These are phyloP conservation scores for Aspergillus avenaceus DNA, from an alignment of 495 filamentous ascomycete genomes.

Conservation along the genomic window DNA sequence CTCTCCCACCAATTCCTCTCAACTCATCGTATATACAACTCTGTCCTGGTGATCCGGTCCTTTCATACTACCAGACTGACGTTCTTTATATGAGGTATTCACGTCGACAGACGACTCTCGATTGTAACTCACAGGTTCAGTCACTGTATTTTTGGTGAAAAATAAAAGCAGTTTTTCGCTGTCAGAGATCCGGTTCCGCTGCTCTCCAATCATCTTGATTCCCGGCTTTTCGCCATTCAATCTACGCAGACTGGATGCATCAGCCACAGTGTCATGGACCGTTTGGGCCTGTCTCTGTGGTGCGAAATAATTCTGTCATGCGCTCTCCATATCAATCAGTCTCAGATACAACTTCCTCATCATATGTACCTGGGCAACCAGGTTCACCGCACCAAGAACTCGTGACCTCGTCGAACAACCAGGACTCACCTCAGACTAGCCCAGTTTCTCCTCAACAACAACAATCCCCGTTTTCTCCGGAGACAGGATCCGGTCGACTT, in stretches of 20 bases:
- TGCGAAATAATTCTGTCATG: constrained; percentile 29
- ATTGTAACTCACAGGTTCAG: no score
- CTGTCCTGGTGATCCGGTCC: background rate
- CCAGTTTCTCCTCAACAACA: constrained; percentile 18
- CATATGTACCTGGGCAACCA: constrained; percentile 12
- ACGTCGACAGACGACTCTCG: no score
- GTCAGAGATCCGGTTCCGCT: background rate
- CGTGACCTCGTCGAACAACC: constrained; percentile 11
- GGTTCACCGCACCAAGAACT: constrained; percentile 8
- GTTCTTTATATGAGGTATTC: no score
- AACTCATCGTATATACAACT: background rate
- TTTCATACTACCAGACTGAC: background rate
- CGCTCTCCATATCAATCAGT: constrained; percentile 14
- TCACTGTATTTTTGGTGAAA: no score
- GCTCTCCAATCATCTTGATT: constrained; percentile 3
- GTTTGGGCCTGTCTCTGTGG: constrained; percentile 23
- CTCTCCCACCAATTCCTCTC: background rate
- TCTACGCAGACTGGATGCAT: constrained; percentile 31
- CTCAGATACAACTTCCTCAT: constrained; percentile 5
- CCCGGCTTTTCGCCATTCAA: constrained; percentile 1
- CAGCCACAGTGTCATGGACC: constrained; percentile 35
- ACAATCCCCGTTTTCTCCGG: constrained; percentile 12
- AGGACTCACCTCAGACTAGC: constrained; percentile 12
- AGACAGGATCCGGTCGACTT: constrained; percentile 17
- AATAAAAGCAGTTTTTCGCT: background rate